Evolutionary conservation across 73 alveolate species (phyloP).

Genomic region (Effrenium voratum): DNA sequence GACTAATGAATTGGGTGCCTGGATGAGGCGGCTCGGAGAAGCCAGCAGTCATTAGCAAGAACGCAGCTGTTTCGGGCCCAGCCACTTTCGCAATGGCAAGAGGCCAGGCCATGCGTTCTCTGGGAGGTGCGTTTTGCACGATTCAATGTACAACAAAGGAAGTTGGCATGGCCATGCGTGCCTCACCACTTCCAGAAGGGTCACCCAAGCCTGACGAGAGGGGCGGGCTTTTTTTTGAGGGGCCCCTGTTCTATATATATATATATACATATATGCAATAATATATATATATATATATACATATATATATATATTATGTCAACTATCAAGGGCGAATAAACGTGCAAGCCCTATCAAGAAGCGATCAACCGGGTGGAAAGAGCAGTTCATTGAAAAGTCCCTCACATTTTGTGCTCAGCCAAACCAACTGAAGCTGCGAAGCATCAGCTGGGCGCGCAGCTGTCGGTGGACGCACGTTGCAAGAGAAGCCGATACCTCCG

Average conservation of each 20-base stretch:
- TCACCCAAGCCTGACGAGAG: no score
- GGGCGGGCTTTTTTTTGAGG: no score
- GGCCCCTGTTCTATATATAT: neutral
- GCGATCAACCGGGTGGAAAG: neutral
- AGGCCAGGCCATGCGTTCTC: neutral
- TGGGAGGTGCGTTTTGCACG: neutral
- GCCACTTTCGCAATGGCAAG: neutral
- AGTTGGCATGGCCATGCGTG: neutral
- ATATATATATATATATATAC: neutral
- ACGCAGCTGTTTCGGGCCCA: neutral
- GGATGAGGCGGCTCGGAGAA: no score
- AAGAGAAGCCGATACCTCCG: slow-evolving; percentile 40
- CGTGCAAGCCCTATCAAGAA: neutral
- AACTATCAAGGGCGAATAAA: neutral
- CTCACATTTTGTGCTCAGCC: neutral
- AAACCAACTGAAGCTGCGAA: neutral
- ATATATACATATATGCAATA: neutral
- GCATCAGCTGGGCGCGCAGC: neutral
- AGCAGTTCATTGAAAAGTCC: neutral
- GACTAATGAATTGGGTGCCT: no score
- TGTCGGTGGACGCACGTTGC: neutral
- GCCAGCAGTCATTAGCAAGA: neutral
- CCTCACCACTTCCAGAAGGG: no score
- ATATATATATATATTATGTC: neutral
- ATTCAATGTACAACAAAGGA: neutral